Evolutionary conservation across 1,139 yeast species (phyloP).

Genomic region (Hemisphaericaspora lyxosophila): DNA sequence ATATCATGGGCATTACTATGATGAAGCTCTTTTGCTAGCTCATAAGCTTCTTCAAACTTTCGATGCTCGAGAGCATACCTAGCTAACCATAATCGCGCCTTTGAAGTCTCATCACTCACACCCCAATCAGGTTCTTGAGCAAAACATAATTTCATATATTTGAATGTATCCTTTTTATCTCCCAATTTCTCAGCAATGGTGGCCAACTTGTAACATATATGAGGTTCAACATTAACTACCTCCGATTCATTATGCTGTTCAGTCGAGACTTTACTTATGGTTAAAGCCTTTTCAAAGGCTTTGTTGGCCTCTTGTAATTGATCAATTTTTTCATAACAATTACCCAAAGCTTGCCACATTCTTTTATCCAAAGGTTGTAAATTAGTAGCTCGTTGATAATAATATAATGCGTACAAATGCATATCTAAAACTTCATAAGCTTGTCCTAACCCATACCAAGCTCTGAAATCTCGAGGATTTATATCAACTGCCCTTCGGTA

Average conservation of each 20-base stretch:
- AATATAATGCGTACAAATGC: conserved; percentile 89
- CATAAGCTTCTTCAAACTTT: conserved; percentile 69
- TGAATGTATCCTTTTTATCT: conserved; percentile 54
- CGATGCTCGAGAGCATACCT: conserved; percentile 57
- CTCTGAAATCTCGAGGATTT: conserved; percentile 85
- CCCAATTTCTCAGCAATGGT: conserved; percentile 58
- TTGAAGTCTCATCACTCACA: conserved; percentile 71
- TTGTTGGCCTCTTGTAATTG: conserved; percentile 65
- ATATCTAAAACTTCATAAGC: conserved; percentile 96
- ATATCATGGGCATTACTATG: conserved; percentile 81
- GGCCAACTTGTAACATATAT: conserved; percentile 68
- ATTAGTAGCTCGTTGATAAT: conserved; percentile 88
- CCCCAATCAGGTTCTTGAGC: conserved; percentile 69
- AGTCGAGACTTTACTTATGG: conserved; percentile 40
- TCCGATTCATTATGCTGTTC: conserved; percentile 16
- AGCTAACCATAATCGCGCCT: conserved; percentile 88
- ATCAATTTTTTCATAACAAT: conserved; percentile 80
- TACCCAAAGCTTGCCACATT: conserved; percentile 96
- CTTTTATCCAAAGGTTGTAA: conserved; percentile 87
- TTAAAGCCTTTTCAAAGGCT: conserved; percentile 55
- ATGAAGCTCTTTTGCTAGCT: conserved; percentile 70
- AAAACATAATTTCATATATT: conserved; percentile 71
- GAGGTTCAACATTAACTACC: conserved; percentile 37
- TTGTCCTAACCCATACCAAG: conserved; percentile 98
- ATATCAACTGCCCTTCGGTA: conserved; percentile 92